Evolutionary conservation across 1,284 basidiomycete genomes (phyloP), one percentile per base, ranked within the genome.

Genomic region (Afroboletus lepidellus): DNA sequence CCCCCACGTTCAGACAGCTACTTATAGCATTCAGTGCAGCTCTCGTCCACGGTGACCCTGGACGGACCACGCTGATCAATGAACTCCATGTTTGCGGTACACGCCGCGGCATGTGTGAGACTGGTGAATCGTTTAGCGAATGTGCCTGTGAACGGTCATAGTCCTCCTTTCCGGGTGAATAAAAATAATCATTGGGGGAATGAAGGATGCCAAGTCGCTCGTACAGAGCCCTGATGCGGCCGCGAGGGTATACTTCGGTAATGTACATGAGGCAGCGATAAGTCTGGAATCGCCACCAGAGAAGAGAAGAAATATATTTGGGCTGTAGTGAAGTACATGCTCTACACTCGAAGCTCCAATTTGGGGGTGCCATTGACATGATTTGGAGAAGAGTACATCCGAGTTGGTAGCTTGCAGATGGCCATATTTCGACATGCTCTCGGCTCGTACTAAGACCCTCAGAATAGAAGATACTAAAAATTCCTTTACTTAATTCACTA

Each of bases 81-180:
- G 27, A 30, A 5, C 20, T 53, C 61, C 49, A 27, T 44, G 23
- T 53, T 60, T 51, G 49, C 47, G 45, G 41, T 39, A 42, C 49
- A 21, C n/a, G 43, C 36, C 46, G 34, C 27, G 44, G 21, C 42
- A 23, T 51, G 49, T 60, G 52, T 61, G 53, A 48, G 53, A 57
- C 36, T 18, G 51, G 61, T 29, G 59, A 58, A 62, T 62, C 61
- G 5, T 29, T 48, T 41, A 25, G 13, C 43, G 51, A 66, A 60
- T 41, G 55, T 57, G 43, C 61, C 63, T 62, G 50, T 49, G 59
- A 60, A 36, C n/a, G 43, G 41, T 45, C 39, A 50, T 51, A 59
- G 58, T 38, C 21, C 9, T 39, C 46, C 50, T 60, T 41, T 48
- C 53, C 32, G 38, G 53, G 9, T n/a, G 48, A 47, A 54, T 43